phyloP scores from a whole-genome alignment of 495 filamentous ascomycete species.

The Tuber magnatum region DNA sequence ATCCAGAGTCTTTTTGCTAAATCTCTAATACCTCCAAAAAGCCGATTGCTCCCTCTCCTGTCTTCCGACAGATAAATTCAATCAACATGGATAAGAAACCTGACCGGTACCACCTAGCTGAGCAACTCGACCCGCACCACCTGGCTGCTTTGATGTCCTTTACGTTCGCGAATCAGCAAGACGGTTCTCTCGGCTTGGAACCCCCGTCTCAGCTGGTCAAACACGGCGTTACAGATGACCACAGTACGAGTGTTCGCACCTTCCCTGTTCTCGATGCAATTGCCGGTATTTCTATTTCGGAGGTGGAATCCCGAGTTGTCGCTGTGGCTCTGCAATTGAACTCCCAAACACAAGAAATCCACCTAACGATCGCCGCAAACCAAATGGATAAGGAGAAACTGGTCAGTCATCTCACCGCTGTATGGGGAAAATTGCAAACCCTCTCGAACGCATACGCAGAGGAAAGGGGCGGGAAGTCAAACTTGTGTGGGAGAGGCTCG shows the following conservation, averaged over 20 bases:
- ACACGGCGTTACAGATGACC: background rate
- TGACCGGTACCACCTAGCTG: no score
- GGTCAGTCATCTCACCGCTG: background rate
- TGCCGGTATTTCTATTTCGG: background rate
- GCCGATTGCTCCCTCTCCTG: no score
- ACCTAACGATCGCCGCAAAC: background rate
- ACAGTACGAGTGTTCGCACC: background rate
- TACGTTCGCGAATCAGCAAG: background rate
- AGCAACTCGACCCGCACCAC: background rate
- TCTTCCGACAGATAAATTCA: no score
- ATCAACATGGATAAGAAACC: no score
- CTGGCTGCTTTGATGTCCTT: background rate
- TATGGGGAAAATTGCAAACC: background rate
- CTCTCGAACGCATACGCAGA: background rate
- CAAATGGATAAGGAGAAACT: background rate
- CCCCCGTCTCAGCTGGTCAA: background rate
- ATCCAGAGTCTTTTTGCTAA: no score
- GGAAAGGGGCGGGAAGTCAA: background rate
- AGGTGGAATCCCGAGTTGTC: background rate
- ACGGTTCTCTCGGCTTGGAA: background rate
- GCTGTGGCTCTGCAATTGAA: conserved; percentile 5
- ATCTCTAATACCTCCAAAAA: no score
- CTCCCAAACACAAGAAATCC: background rate
- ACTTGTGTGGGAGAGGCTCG: background rate
- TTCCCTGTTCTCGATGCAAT: conserved; percentile 6